These are phyloP conservation scores for Xylaria intraflava DNA, from an alignment of 495 filamentous ascomycete species.

Conservation along the genomic window DNA sequence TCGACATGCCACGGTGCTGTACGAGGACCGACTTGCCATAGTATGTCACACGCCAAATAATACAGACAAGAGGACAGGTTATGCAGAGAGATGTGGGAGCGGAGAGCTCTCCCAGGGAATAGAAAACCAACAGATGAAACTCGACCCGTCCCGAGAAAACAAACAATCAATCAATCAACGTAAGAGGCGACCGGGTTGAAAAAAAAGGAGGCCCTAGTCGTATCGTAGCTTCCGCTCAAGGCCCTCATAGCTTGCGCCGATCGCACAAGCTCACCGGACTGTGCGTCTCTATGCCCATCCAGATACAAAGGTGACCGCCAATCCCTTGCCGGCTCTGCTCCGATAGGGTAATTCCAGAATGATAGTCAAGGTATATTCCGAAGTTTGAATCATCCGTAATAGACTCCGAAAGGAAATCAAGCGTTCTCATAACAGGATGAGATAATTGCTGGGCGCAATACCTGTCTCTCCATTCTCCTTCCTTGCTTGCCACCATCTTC, in stretches of 20 bases:
- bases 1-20: constrained; percentile 10
- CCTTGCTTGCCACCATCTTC: constrained; percentile 97
- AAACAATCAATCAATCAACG: constrained; percentile 25
- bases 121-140: constrained; percentile 24
- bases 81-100: constrained; percentile 10
- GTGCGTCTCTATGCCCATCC: constrained; percentile 24
- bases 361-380: constrained; percentile 6
- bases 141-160: constrained; percentile 23
- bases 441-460: constrained; percentile 95
- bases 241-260: constrained; percentile 18
- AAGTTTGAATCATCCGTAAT: constrained; percentile 22
- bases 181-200: constrained; percentile 10
- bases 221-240: constrained; percentile 29
- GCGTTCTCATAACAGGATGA: constrained; percentile 76
- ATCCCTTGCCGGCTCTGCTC: background rate
- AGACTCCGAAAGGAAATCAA: constrained; percentile 9
- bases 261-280: constrained; percentile 1
- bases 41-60: constrained; percentile 12
- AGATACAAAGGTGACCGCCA: constrained; percentile 16
- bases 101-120: background rate
- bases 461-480: constrained; percentile 93
- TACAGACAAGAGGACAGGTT: constrained; percentile 13
- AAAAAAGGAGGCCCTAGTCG: constrained; percentile 16
- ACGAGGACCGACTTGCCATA: constrained; percentile 11
- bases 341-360: constrained; percentile 10